Evolutionary conservation across 306 rosid species (phyloP).

Genomic region (Hippophae rhamnoides): DNA sequence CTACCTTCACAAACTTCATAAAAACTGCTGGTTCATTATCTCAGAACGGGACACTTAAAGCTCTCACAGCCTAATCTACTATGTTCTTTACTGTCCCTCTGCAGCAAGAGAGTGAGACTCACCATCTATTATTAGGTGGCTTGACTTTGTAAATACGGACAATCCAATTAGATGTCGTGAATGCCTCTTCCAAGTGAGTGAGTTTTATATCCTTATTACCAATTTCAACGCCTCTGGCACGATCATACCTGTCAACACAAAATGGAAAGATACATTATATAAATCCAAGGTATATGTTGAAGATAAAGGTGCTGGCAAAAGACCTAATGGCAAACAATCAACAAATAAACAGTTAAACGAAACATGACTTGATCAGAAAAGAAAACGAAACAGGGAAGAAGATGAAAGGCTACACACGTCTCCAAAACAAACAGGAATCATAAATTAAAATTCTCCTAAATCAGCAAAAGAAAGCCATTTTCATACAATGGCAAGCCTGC

Average conservation of each 20-base stretch:
- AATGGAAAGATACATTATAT: neutral
- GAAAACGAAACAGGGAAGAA: no score
- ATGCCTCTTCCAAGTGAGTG: slow-evolving; percentile 95
- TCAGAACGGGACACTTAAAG: slow-evolving; percentile 10
- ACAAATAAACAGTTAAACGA: no score
- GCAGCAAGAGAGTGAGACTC: slow-evolving; percentile 12
- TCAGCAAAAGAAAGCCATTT: no score
- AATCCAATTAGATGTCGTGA: slow-evolving; percentile 95
- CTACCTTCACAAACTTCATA: slow-evolving; percentile 13
- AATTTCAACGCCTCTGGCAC: slow-evolving; percentile 97
- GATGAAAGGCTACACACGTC: no score
- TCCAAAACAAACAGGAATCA: no score
- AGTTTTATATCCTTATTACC: slow-evolving; percentile 94
- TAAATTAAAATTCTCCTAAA: no score
- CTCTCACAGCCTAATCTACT: slow-evolving; percentile 18
- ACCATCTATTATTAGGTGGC: slow-evolving; percentile 98
- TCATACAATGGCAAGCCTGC: no score
- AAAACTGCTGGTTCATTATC: slow-evolving; percentile 4
- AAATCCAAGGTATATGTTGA: neutral
- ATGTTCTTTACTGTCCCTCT: slow-evolving; percentile 1
- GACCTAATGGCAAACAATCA: no score
- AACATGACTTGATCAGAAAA: no score
- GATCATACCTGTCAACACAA: slow-evolving; percentile 70
- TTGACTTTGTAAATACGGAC: slow-evolving; percentile 98
- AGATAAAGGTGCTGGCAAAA: no score